Conservation (phyloP, 192 early-diverging fungal genomes). For the Coemansia sp. region DNA sequence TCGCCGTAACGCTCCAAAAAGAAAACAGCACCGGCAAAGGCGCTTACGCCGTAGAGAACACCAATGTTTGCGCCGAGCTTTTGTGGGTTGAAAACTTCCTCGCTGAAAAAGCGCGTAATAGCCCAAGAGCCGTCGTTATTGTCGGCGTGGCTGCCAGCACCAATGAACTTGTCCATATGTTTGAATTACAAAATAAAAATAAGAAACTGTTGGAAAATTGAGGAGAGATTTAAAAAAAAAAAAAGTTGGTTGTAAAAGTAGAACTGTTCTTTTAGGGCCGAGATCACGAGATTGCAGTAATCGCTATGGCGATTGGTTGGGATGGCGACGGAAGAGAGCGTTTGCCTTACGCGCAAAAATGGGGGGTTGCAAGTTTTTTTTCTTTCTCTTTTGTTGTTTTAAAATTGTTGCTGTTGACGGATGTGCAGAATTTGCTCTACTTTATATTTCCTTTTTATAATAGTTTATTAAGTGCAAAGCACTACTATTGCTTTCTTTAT, state of each 20-base stretch:
- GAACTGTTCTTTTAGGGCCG: neutral
- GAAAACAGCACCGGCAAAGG: conserved; percentile 51
- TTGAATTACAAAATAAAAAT: too few relatives aligned
- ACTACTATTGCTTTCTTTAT: neutral
- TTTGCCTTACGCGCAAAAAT: neutral
- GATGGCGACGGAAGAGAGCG: neutral
- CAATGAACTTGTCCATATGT: conserved; percentile 15
- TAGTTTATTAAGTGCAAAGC: neutral
- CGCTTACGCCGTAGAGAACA: conserved; percentile 48
- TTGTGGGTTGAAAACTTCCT: conserved; percentile 41
- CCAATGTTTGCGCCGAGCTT: conserved; percentile 44
- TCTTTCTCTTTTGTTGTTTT: neutral
- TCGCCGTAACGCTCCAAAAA: conserved; percentile 49
- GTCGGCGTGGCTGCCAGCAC: conserved; percentile 17
- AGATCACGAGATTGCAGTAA: conserved; percentile 3
- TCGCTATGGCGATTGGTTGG: neutral
- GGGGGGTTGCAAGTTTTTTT: neutral
- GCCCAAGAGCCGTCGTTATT: conserved; percentile 47
- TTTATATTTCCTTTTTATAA: too few relatives aligned
- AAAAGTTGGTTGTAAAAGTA: neutral
- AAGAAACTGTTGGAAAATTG: too few relatives aligned
- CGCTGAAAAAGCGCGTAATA: conserved; percentile 45
- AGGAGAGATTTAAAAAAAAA: neutral
- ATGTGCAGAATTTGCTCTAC: neutral
- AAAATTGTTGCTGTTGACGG: neutral